Base-by-base conservation (phyloP, 2,329 filamentous ascomycete genomes). In the Aspergillus udagawae region DNA sequence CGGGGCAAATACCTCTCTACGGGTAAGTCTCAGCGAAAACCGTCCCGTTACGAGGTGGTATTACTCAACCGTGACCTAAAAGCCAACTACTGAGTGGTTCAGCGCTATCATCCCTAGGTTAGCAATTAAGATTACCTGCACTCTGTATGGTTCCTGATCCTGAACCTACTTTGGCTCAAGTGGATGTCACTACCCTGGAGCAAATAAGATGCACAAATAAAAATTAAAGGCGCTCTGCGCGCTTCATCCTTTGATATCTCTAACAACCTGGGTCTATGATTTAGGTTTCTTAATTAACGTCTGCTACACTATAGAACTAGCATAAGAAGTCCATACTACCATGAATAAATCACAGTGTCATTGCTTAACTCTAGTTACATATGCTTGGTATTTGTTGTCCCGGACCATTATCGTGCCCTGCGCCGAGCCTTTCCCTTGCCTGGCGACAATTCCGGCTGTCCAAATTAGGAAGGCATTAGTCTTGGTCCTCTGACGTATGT, bases 401-500 rank as follows among this genome's bases (percentile, higher is more conserved):
- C 29, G 44, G 53, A 28, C 44, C 41, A 52, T 53, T 60, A 55
- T 56, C 51, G 44, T 44, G n/a, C 7, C 21, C 50, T 41, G 41
- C 45, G 58, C 51, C 49, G 57, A 41, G 55, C 48, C 55, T 48
- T 54, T 32, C 53, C 45, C 53, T 56, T 51, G 27, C 53, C 41
- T 41, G 54, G 27, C 48, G 10, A 32, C 20, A 29, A 23, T 47
- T 35, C 49, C 20, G 41, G 45, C 21, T 27, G 32, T 23, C 55
- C 53, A 44, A 41, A 60, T 56, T 51, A 47, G 53, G 60, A 56
- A 57, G 57, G 49, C 52, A 49, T 42, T 50, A n/a, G 7, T 56
- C 57, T 56, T 60, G 52, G 48, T 52, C 29, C 52, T 48, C 52
- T 62, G 58, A 62, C 60, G 60, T 62, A 62, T 56, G 53, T 49